Percentiles rank a stretch among this genome's conserved stretches.
These are phyloP conservation scores for Aspergillus pseudotamarii DNA, from an alignment of 2,329 filamentous ascomycete genomes.

Conservation along the genomic window DNA sequence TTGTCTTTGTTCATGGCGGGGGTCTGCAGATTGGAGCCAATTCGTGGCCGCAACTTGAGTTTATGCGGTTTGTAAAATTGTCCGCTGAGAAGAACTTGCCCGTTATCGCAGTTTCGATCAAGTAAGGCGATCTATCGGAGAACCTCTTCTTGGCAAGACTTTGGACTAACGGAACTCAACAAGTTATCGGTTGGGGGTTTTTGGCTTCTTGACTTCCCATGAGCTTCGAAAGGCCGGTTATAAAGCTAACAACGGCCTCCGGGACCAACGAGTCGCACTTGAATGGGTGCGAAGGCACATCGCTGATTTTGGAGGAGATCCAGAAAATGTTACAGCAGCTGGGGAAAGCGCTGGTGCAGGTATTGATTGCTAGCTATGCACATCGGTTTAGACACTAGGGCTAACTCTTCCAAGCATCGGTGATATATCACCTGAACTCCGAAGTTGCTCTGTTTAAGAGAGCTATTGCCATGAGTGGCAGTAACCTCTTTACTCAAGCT, in stretches of 20 bases:
- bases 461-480: slow-evolving; percentile 48
- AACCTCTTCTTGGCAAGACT: background rate
- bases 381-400: background rate
- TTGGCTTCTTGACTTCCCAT: slow-evolving; percentile 53
- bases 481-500: slow-evolving; percentile 46
- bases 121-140: slow-evolving; percentile 34
- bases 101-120: slow-evolving; percentile 51
- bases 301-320: slow-evolving; percentile 45
- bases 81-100: slow-evolving; percentile 49
- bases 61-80: slow-evolving; percentile 48
- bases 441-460: slow-evolving; percentile 45
- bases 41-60: slow-evolving; percentile 57
- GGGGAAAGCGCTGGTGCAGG: slow-evolving; percentile 53
- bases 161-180: slow-evolving; percentile 9
- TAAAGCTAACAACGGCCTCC: slow-evolving; percentile 49
- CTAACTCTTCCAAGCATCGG: slow-evolving; percentile 26
- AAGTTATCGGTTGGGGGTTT: slow-evolving; percentile 52
- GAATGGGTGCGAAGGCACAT: slow-evolving; percentile 47
- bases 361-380: slow-evolving; percentile 25
- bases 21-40: slow-evolving; percentile 54
- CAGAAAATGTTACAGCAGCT: slow-evolving; percentile 43
- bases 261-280: slow-evolving; percentile 51
- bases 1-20: slow-evolving; percentile 59
- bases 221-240: slow-evolving; percentile 51
- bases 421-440: slow-evolving; percentile 39